Evolutionary conservation across 1,139 yeast genomes (phyloP).

Genomic region (Zygotorulaspora mrakii): DNA sequence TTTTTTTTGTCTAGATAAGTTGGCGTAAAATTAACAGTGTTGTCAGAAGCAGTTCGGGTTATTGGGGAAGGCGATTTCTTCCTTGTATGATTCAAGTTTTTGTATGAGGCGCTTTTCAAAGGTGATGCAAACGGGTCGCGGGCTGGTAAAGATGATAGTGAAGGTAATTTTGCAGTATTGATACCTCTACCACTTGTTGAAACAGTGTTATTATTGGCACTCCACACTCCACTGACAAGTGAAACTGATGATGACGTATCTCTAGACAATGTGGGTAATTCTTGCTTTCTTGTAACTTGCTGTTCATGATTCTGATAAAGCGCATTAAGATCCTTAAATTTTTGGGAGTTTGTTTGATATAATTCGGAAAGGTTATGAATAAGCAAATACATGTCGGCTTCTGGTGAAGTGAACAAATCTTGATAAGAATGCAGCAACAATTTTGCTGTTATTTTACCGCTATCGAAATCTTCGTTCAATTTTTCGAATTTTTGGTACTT

Average conservation of each 20-base stretch:
- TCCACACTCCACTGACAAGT: conserved; percentile 33
- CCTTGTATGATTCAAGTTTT: conserved; percentile 10
- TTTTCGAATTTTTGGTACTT: conserved; percentile 49
- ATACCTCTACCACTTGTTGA: conserved; percentile 19
- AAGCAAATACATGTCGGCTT: conserved; percentile 51
- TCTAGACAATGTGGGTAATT: conserved; percentile 56
- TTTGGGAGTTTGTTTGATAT: conserved; percentile 42
- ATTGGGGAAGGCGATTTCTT: conserved; percentile 19
- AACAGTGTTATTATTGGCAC: conserved; percentile 17
- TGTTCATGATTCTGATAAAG: conserved; percentile 34
- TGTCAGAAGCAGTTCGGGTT: conserved; percentile 18
- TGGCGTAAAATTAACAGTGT: conserved; percentile 22
- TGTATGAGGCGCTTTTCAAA: conserved; percentile 14
- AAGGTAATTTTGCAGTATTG: conserved; percentile 28
- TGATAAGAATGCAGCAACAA: conserved; percentile 52
- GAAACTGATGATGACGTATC: conserved; percentile 28
- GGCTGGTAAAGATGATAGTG: conserved; percentile 23
- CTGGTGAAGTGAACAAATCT: conserved; percentile 45
- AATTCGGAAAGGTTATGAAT: conserved; percentile 56
- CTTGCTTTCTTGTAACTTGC: conserved; percentile 27
- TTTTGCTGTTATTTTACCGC: conserved; percentile 46
- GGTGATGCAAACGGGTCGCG: conserved; percentile 25
- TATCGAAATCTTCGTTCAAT: conserved; percentile 48
- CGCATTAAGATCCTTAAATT: conserved; percentile 36
- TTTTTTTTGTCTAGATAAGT: conserved; percentile 26